Percentiles rank a stretch among this genome's conserved stretches.
Evolutionary conservation across 768 basidiomycete genomes (phyloP).

Genomic region (Leccinum fibrillosum): DNA sequence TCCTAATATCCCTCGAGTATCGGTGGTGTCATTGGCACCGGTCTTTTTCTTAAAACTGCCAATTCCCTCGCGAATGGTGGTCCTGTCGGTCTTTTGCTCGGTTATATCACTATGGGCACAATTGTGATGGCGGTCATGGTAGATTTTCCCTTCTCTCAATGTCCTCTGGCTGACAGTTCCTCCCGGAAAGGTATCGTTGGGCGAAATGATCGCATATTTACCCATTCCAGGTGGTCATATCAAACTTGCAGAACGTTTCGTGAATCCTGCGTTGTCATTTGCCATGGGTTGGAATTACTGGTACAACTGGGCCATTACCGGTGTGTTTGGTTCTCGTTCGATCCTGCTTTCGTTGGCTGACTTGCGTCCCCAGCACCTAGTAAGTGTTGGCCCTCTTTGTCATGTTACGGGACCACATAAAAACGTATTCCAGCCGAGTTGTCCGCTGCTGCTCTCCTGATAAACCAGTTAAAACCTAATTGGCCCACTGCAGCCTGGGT

Average conservation of each 20-base stretch:
- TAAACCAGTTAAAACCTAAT: constrained; percentile 49
- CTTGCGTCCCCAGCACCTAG: constrained; percentile 21
- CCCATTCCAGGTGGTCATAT: constrained; percentile 82
- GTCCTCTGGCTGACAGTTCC: neutral
- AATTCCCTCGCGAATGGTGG: constrained; percentile 52
- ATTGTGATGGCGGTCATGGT: constrained; percentile 77
- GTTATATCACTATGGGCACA: constrained; percentile 61
- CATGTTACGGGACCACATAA: neutral
- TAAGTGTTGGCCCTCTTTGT: constrained; percentile 3
- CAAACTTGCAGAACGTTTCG: constrained; percentile 77
- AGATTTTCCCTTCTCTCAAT: constrained; percentile 6
- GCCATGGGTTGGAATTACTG: constrained; percentile 57
- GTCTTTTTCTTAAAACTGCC: constrained; percentile 69
- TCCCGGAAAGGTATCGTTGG: constrained; percentile 51
- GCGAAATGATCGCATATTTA: constrained; percentile 62
- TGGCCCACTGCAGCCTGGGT: constrained; percentile 81
- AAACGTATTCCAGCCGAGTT: constrained; percentile 25
- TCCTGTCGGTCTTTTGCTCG: constrained; percentile 72
- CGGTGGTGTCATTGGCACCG: constrained; percentile 55
- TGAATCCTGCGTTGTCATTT: constrained; percentile 67
- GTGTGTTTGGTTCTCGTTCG: neutral
- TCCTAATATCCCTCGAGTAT: constrained; percentile 40
- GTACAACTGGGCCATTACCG: constrained; percentile 33
- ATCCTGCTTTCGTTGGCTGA: neutral
- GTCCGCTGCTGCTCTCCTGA: constrained; percentile 60